phyloP scores from a whole-genome alignment of 202 grass and related monocot genomes.

The Bolboschoenoplectus hybrid region DNA sequence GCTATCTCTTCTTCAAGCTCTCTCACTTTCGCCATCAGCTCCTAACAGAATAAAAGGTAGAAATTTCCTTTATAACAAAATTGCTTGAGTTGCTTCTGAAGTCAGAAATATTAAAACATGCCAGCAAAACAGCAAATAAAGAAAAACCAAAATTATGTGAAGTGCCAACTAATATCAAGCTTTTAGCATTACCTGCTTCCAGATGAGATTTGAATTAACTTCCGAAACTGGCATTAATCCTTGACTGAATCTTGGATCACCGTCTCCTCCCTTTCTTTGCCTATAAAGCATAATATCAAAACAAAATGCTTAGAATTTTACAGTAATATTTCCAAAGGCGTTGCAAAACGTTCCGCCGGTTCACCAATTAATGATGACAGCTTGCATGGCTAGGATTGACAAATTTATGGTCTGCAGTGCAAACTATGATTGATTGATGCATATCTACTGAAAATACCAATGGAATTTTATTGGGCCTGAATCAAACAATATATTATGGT shows the following conservation, averaged over 20 bases:
- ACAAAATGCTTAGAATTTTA: constrained; percentile 11
- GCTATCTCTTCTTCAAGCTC: constrained; percentile 81
- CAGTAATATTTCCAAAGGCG: no score
- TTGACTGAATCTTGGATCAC: constrained; percentile 61
- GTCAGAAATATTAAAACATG: constrained; percentile 9
- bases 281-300: constrained; percentile 44
- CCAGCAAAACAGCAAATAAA: constrained; percentile 16
- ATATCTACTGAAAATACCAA: neutral
- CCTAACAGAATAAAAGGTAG: constrained; percentile 46
- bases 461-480: neutral
- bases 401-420: neutral
- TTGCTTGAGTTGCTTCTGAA: neutral
- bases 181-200: constrained; percentile 70
- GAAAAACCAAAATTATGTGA: neutral
- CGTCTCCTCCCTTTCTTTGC: constrained; percentile 66
- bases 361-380: no score
- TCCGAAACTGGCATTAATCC: constrained; percentile 58
- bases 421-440: neutral
- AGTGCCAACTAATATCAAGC: neutral
- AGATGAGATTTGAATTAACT: constrained; percentile 57
- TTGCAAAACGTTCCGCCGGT: no score
- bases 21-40: constrained; percentile 71
- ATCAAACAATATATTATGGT: neutral
- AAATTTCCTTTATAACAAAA: constrained; percentile 21
- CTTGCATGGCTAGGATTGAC: neutral